Evolutionary conservation across 2,329 filamentous ascomycete species (phyloP).

Genomic region (Fusarium graminum): DNA sequence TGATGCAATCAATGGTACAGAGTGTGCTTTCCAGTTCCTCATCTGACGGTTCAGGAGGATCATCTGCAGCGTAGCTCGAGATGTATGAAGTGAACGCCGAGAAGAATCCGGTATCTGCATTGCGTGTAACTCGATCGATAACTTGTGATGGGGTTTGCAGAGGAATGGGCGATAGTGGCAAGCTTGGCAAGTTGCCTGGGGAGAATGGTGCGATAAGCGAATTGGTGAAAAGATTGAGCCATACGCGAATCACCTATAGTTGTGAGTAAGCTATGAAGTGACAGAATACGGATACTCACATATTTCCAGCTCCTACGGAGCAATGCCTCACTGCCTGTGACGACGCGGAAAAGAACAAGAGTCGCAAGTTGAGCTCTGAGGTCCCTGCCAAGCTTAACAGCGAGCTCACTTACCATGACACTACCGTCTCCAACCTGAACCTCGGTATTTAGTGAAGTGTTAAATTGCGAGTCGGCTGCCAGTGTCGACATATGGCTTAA

Average conservation of each 20-base stretch:
- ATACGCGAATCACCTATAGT: constrained; percentile 83
- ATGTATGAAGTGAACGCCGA: constrained; percentile 97
- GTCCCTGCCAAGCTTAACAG: constrained; percentile 93
- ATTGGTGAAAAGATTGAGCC: constrained; percentile 96
- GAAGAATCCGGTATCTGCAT: constrained; percentile 86
- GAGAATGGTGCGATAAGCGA: constrained; percentile 89
- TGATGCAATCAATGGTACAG: constrained; percentile 93
- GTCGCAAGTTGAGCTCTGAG: constrained; percentile 94
- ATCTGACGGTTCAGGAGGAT: constrained; percentile 96
- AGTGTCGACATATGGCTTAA: constrained; percentile 92
- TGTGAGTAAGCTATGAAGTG: constrained; percentile 33
- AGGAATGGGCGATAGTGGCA: constrained; percentile 85
- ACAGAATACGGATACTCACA: constrained; percentile 63
- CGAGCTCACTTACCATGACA: constrained; percentile 98
- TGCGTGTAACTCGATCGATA: constrained; percentile 85
- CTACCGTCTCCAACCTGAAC: constrained; percentile 91
- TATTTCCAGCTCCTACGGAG: constrained; percentile 83
- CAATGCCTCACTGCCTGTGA: constrained; percentile 84
- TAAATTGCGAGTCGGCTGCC: constrained; percentile 79
- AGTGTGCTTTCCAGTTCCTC: constrained; percentile 97
- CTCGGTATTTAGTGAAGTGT: constrained; percentile 92
- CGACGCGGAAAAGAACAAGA: constrained; percentile 92
- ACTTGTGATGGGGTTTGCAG: constrained; percentile 92
- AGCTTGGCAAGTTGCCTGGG: constrained; percentile 68
- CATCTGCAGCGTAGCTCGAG: constrained; percentile 98